Evolutionary conservation across 2,329 filamentous ascomycete genomes (phyloP).

Genomic region (Sclerotinia trifoliorum): DNA sequence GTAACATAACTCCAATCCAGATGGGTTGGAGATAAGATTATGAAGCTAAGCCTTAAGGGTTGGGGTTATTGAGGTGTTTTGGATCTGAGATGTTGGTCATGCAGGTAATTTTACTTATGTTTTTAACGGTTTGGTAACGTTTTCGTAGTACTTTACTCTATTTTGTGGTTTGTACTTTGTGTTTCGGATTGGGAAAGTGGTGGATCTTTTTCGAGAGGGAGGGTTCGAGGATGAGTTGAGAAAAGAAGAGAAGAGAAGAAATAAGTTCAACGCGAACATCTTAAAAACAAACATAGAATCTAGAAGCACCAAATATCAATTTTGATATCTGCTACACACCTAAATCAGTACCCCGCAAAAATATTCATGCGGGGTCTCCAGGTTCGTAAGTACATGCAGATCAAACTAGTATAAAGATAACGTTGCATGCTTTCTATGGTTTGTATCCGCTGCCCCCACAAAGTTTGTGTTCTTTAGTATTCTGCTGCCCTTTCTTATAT

Average conservation of each 20-base stretch:
- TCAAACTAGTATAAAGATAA: constrained; percentile 7
- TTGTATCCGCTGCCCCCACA: not conserved
- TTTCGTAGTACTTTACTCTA: too few species aligned
- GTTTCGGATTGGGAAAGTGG: too few species aligned
- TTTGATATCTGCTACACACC: not conserved
- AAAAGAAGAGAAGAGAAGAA: too few species aligned
- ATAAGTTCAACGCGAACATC: too few species aligned
- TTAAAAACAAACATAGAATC: not conserved
- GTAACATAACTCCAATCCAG: too few species aligned
- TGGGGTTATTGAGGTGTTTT: too few species aligned
- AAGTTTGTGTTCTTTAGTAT: constrained; percentile 15
- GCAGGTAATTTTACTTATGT: too few species aligned
- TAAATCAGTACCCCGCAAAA: constrained; percentile 1
- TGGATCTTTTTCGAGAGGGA: not conserved
- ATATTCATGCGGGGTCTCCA: not conserved
- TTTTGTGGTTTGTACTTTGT: too few species aligned
- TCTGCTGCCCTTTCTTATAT: not conserved
- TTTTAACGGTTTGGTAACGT: too few species aligned
- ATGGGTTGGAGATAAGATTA: not conserved
- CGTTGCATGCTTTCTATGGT: not conserved
- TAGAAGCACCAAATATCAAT: not conserved
- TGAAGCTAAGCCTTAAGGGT: too few species aligned
- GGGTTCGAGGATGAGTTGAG: not conserved
- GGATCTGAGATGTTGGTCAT: not conserved
- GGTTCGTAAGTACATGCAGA: not conserved